phyloP scores from a whole-genome alignment of 306 rosid species.

The Dryas octopetala region DNA sequence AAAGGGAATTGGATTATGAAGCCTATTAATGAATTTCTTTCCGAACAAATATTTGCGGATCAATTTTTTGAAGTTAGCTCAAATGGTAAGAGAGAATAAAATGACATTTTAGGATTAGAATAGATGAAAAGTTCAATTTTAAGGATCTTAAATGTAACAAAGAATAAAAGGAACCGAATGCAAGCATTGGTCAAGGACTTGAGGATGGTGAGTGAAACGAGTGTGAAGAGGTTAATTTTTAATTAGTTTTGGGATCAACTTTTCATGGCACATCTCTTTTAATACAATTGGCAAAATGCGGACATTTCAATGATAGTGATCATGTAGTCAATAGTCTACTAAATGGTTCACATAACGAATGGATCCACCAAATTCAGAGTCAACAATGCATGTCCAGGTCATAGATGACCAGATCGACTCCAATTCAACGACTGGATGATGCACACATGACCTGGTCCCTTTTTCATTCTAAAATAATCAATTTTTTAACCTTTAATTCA shows the following conservation, averaged over 20 bases:
- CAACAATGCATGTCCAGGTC: not conserved
- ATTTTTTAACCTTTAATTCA: not conserved
- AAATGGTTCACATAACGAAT: not conserved
- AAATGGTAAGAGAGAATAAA: no score
- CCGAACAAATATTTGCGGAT: no score
- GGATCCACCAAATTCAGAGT: not conserved
- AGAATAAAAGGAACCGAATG: no score
- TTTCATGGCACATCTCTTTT: not conserved
- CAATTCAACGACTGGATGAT: not conserved
- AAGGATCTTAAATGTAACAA: no score
- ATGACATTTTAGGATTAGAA: no score
- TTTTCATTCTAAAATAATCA: not conserved
- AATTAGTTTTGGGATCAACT: not conserved
- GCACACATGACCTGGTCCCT: not conserved
- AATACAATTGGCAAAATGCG: not conserved
- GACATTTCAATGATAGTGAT: constrained; percentile 1
- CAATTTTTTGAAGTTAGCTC: no score
- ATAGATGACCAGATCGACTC: not conserved
- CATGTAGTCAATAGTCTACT: not conserved
- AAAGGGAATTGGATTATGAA: no score
- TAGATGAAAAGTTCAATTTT: no score
- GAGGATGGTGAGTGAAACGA: not conserved
- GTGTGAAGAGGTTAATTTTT: not conserved
- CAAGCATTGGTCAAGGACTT: no score
- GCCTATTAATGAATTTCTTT: no score